Base-by-base conservation (phyloP, 2,329 filamentous ascomycete genomes). In the Dactylonectria estremocensis region DNA sequence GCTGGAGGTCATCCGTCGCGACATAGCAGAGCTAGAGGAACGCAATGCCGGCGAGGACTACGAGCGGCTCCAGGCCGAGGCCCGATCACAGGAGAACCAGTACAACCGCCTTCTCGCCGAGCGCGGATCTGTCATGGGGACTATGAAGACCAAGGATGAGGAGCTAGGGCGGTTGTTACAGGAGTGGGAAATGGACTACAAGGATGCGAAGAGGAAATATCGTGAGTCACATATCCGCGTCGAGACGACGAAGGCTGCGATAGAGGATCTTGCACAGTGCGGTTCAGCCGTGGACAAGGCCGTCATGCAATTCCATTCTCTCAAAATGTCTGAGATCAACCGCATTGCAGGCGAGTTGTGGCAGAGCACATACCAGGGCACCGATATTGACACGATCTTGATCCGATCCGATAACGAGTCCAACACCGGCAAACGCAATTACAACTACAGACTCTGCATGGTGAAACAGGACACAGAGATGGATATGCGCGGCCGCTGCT, bases 271-370 rank as follows among this genome's bases (percentile, higher is more conserved):
- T 40, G 92, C 88, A 7, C 92, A 93, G 46, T 98, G 97, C 78
- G 88, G 90, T 49, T 87, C 89, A 10, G 96, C 96, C 8, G 88
- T 99, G 13, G 95, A 98, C 84, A 94, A 96, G 77, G 97, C 96
- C 53, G 97, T 99, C 77, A 98, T 99, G 94, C 94, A 93, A 77
- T 99, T 95, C 78, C 96, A 99, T 83, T 89, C 92, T 33, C 85
- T 97, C 78, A 99, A 99, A 85, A 99, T 99, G 96, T 93, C 96
- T 74, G 95, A 99, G 80, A 95, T 99, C 80, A 99, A 99, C 81
- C 89, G 91, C 64, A 98, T 98, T 80, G 92, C 97, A 57, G 94
- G 93, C 71, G 96, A 99, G 80, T 88, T 99, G n/a, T 99, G 96
- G 96, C 93, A 94, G 81, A 93, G 91, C 77, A 98, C 96, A 1